Evolutionary conservation across 192 early-diverging fungal species (phyloP), one percentile per base, ranked within the genome.

Genomic region (Gonapodya prolifera): DNA sequence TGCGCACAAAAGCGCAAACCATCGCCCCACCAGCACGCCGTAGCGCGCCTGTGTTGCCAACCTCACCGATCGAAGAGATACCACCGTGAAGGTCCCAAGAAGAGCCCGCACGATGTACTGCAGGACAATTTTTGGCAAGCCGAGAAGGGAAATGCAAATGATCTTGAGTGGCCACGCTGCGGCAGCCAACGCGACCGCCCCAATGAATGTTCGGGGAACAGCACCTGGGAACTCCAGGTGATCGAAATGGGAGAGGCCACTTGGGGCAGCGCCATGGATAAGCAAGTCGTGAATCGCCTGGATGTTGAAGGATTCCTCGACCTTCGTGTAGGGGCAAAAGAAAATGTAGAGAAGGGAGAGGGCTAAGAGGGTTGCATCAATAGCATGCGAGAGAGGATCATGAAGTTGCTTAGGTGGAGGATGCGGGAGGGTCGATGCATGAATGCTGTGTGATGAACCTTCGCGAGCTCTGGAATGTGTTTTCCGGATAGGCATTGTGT

Each of bases 221-320:
- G 95, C 97, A 33, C 97, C 97, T 0, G 97, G 96, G 81, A 95
- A 99, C 70, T 87, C 86, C 36, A 96, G 76, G 81, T 98, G 96
- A 79, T 98, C 97, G 82, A 86, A 99, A 35, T 78, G 35, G 29
- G 77, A 28, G 18, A 84, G 61, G 30, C 35, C 75, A 1, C 32
- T 17, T 1, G 79, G 78, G 13, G 70, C 30, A 0, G 87, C 70
- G 36, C 86, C 84, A 85, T 86, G 84, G 32, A 86, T 83, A 74
- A 97, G 77, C 33, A 98, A 86, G 79, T 99, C 97, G 81, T 99
- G 95, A 1, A 88, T 86, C 1, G 97, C 96, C 83, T 99, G 97
- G 70, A 95, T 76, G 79, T 93, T 95, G 85, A 99, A 99, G 79
- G 92, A 95, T 82, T 99, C 97, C 82, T 99, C 96, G 74, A 99